Base-by-base conservation (phyloP, 495 filamentous ascomycete genomes). In the Geopyxis carbonaria region DNA sequence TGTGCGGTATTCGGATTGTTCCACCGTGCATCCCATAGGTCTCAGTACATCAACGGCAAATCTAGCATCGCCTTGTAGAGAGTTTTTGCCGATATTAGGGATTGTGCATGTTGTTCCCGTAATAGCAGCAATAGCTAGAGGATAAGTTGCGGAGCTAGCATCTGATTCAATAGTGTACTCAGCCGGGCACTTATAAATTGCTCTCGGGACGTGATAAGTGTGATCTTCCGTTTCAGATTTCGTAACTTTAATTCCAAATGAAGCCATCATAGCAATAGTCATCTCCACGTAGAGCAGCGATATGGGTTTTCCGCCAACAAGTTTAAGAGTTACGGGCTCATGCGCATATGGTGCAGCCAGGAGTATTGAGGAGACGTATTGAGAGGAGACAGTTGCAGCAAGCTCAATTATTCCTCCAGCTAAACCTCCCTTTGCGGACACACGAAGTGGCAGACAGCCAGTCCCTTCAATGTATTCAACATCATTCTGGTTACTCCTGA, bases 321-420 rank as follows among this genome's bases (percentile, higher is more conserved):
- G 64, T 6, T 75, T 76, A 45, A 99, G 63, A 5, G 83, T 93
- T 20, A 95, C 85, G 2, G 89, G 81, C 48, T 86, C 73, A 59
- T 87, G 91, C 35, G 89, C 89, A 48, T 93, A 94, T 1, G 89
- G 89, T 5, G 91, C 91, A 45, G 82, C 91, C 86, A 99, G 93
- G 20, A 99, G 66, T 34, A 99, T 67, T 4, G 85, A 92, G 0
- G 87, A 94, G 22, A 99, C 89, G 47, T 93, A 99, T 62, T 99
- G 89, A 6, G 86, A 94, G 4, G 87, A 94, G 23, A 94, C 75
- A 35, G 84, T 95, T 2, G 89, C 89, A 31, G 85, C 82, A 38
- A 95, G 69, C 44, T 89, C 77, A 50, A 99, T 94, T 13, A 74
- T 72, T 25, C 91, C 85, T 28, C 91, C 91, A n/a, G 72, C 74